A percentile compares a stretch with the other conserved stretches of the same genome.
These are phyloP conservation scores for Candida gorgasii DNA, from an alignment of 805 yeast genomes.

Conservation along the genomic window DNA sequence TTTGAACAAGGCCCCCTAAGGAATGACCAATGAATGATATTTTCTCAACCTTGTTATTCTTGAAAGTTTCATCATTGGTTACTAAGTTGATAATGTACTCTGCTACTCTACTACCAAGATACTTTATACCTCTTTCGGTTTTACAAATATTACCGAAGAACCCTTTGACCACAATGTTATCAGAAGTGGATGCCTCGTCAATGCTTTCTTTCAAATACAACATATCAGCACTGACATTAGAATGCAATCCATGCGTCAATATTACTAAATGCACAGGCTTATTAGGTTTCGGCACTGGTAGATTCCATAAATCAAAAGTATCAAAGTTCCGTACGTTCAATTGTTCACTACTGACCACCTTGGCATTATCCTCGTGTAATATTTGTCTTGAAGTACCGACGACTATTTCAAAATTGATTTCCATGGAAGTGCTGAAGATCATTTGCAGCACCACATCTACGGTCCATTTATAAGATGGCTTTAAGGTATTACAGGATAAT, in stretches of 20 bases:
- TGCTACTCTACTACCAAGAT: slow-evolving; percentile 79
- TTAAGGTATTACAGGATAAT: slow-evolving; percentile 63
- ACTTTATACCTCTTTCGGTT: slow-evolving; percentile 86
- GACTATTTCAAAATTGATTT: slow-evolving; percentile 63
- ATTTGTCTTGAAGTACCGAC: slow-evolving; percentile 49
- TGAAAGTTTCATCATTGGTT: slow-evolving; percentile 39
- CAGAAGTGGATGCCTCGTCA: slow-evolving; percentile 50
- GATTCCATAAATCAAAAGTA: slow-evolving; percentile 74
- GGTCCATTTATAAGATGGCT: slow-evolving; percentile 65
- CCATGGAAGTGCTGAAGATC: slow-evolving; percentile 67
- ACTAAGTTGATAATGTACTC: slow-evolving; percentile 63
- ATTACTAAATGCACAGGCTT: slow-evolving; percentile 80
- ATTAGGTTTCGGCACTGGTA: slow-evolving; percentile 49
- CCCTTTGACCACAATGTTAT: slow-evolving; percentile 79
- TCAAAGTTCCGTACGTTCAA: slow-evolving; percentile 42
- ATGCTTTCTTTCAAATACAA: slow-evolving; percentile 79
- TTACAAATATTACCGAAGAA: slow-evolving; percentile 81
- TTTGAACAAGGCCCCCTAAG: slow-evolving; percentile 87
- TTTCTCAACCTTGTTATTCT: slow-evolving; percentile 46
- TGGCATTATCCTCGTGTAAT: slow-evolving; percentile 30
- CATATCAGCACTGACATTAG: slow-evolving; percentile 90
- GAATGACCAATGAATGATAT: slow-evolving; percentile 93
- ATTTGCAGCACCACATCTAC: slow-evolving; percentile 82
- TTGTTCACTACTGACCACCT: slow-evolving; percentile 16
- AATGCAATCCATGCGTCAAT: slow-evolving; percentile 88